Percentiles rank a stretch among this genome's conserved stretches.
These are phyloP conservation scores for Leptosphaerulina australis DNA, from an alignment of 2,329 filamentous ascomycete genomes.

Conservation along the genomic window DNA sequence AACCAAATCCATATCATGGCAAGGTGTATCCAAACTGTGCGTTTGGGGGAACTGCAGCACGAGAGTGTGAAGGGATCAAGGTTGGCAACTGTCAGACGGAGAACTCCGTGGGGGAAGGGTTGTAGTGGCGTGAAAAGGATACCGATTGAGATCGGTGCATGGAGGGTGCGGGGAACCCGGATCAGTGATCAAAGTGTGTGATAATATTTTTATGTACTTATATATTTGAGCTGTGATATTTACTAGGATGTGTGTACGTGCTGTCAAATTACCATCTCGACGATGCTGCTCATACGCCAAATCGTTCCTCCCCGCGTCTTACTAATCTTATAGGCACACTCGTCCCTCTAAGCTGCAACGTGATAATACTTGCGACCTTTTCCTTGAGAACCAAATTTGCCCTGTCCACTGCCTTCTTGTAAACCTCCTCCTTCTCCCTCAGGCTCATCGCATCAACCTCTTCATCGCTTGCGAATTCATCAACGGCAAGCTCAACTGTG, in stretches of 20 bases:
- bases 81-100: background rate
- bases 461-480: constrained; percentile 52
- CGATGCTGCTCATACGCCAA: constrained; percentile 40
- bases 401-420: constrained; percentile 64
- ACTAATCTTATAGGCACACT: constrained; percentile 72
- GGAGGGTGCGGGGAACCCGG: background rate
- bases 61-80: background rate
- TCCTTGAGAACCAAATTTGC: constrained; percentile 59
- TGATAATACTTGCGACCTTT: constrained; percentile 68
- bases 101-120: background rate
- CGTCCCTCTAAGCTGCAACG: constrained; percentile 68
- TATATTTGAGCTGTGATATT: background rate
- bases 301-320: constrained; percentile 71
- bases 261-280: background rate
- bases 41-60: background rate
- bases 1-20: no score
- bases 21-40: no score
- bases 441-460: constrained; percentile 49
- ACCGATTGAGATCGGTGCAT: background rate
- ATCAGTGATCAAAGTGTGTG: background rate
- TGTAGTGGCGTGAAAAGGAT: constrained; percentile 1
- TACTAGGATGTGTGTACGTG: background rate
- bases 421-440: constrained; percentile 62
- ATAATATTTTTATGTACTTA: background rate
- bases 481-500: constrained; percentile 72